Evolutionary conservation across 768 basidiomycete species (phyloP), one percentile per base, ranked within the genome.

Genomic region (Tephrocybe sp.): DNA sequence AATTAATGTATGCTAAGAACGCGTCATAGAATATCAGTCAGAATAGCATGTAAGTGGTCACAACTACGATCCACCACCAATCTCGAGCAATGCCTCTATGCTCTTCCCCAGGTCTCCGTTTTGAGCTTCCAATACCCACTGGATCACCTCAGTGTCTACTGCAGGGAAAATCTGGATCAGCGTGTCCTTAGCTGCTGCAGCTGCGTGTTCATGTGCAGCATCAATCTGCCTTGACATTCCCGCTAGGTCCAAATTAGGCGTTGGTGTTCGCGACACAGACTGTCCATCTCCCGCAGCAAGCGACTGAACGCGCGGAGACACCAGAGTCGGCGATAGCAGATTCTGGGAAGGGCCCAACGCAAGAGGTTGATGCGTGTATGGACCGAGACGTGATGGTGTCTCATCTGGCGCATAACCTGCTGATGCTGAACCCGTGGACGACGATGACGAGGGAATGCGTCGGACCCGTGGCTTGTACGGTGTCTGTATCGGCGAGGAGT

Each of bases 51-150:
- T 5, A 47, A 25, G 19, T 36, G 16, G 15, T 13, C 34, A 15
- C 18, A 19, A 18, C 51, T 63, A 74, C 38, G 67, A 61, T 40
- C 69, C 75, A 48, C 70, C 74, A 52, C 72, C 75, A 76, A 92
- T 89, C 70, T 93, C 91, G 62, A 93, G 69, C 53, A 93, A 64
- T 41, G 76, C 82, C 62, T 96, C 94, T 58, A 96, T 94, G 62
- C 91, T 94, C 76, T 80, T 82, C 34, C 92, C 93, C 49, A 97
- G 63, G 70, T 97, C 92, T 16, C 91, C 89, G 7, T 80, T 82
- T 59, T 92, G 92, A 37, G 90, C 92, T 63, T 96, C 93, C 50
- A 96, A 69, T 28, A 98, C 92, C 81, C 82, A 87, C 51, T 93
- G 89, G 34, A 92, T 78, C 26, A 97, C 82, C 66, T 95, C 95